A percentile compares a stretch with the other conserved stretches of the same genome.
Conservation (phyloP, 163 green algal genomes). For the Scenedesmus sp. region DNA sequence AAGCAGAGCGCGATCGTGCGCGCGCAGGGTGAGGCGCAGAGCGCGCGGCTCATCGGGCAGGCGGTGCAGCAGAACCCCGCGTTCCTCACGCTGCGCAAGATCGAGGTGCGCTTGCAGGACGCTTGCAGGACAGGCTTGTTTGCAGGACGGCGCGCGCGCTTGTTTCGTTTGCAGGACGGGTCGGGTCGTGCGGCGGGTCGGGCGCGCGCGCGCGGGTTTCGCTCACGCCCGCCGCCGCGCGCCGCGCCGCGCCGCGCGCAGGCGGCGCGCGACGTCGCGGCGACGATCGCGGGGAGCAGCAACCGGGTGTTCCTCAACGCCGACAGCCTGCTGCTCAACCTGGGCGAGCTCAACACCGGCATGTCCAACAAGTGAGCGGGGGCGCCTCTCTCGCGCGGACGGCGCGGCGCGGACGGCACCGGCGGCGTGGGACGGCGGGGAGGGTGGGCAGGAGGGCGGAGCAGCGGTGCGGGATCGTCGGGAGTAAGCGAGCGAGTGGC, state of each 20-base stretch:
- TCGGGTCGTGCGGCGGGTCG: too few relatives aligned
- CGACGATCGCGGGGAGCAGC: conserved; percentile 78
- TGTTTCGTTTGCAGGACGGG: too few relatives aligned
- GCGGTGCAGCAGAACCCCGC: conserved; percentile 88
- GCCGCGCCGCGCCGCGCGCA: conserved; percentile 31
- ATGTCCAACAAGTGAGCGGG: not conserved
- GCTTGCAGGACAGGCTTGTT: not conserved
- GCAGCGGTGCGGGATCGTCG: too few relatives aligned
- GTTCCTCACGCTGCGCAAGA: conserved; percentile 94
- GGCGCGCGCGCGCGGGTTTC: too few relatives aligned
- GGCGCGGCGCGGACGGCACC: too few relatives aligned
- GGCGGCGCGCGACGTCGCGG: conserved; percentile 93
- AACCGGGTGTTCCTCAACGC: conserved; percentile 96
- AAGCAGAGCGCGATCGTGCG: conserved; percentile 95
- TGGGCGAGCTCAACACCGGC: conserved; percentile 71
- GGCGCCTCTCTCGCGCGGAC: too few relatives aligned
- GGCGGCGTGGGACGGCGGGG: too few relatives aligned
- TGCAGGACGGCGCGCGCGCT: too few relatives aligned
- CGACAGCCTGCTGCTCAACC: conserved; percentile 94
- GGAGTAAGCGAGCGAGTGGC: too few relatives aligned
- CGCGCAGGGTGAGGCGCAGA: conserved; percentile 85
- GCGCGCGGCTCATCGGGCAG: conserved; percentile 92
- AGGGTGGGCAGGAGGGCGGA: too few relatives aligned
- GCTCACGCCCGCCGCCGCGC: too few relatives aligned
- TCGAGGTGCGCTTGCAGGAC: conserved; percentile 85